phyloP scores from a whole-genome alignment of 78 protist species.

The Anaeramoeba flamelloides region DNA sequence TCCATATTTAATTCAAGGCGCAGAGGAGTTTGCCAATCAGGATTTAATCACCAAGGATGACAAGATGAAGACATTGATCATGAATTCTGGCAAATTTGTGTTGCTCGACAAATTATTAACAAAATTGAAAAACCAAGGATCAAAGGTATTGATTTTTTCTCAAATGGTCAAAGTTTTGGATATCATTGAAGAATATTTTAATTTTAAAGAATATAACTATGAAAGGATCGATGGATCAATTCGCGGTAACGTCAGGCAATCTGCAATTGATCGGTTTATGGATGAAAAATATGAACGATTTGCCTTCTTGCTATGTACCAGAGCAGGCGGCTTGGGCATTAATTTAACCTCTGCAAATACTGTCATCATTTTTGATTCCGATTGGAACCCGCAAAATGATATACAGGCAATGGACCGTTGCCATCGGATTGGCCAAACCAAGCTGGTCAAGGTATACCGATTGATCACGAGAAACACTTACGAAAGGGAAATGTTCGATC shows the following conservation, averaged over 20 bases:
- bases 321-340: conserved; percentile 95
- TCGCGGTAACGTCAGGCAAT: conserved; percentile 44
- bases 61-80: conserved; percentile 13
- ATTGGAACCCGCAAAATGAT: conserved; percentile 95
- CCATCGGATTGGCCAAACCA: too few species aligned
- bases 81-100: conserved; percentile 62
- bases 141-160: conserved; percentile 66
- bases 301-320: conserved; percentile 67
- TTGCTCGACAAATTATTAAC: conserved; percentile 75
- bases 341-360: conserved; percentile 87
- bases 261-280: too few species aligned
- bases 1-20: conserved; percentile 61
- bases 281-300: neutral
- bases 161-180: conserved; percentile 75
- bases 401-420: conserved; percentile 48
- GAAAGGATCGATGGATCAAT: conserved; percentile 69
- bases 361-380: conserved; percentile 83
- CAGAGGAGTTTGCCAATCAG: conserved; percentile 18
- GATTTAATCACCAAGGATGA: neutral
- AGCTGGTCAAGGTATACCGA: conserved; percentile 65
- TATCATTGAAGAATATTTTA: conserved; percentile 62
- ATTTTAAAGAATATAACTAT: conserved; percentile 25
- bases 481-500: conserved; percentile 58
- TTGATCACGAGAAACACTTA: conserved; percentile 60
- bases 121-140: conserved; percentile 26